Evolutionary conservation across 495 filamentous ascomycete species (phyloP).

Genomic region (Sordaria brevicollis): DNA sequence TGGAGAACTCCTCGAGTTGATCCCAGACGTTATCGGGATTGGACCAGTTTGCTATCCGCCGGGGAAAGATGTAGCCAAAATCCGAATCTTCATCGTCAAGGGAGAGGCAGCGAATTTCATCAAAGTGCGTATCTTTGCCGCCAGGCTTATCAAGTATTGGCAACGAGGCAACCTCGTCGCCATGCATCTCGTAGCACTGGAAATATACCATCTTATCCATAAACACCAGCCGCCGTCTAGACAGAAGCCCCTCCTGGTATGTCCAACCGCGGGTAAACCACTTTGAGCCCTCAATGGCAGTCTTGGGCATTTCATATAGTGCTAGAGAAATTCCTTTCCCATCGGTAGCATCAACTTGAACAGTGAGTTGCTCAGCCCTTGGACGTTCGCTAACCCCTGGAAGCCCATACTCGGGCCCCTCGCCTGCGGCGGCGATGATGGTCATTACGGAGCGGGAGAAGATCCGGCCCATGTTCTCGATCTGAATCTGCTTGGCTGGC

Average conservation of each 20-base stretch:
- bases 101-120: neutral
- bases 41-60: neutral
- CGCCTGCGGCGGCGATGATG: constrained; percentile 19
- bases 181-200: constrained; percentile 20
- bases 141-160: neutral
- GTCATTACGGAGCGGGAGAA: constrained; percentile 15
- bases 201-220: constrained; percentile 25
- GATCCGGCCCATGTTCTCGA: constrained; percentile 19
- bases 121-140: neutral
- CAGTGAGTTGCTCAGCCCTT: neutral
- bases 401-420: constrained; percentile 15
- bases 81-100: neutral
- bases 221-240: constrained; percentile 14
- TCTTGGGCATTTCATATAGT: neutral
- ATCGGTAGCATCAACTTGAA: neutral
- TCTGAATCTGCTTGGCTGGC: constrained; percentile 13
- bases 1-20: neutral
- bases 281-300: constrained; percentile 9
- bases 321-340: neutral
- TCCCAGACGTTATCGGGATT: neutral
- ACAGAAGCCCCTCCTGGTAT: constrained; percentile 29
- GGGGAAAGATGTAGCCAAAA: neutral
- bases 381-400: constrained; percentile 16
- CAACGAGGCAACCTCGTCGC: constrained; percentile 8
- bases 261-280: constrained; percentile 34